A percentile compares a stretch with the other conserved stretches of the same genome.
phyloP scores from a whole-genome alignment of 202 grass and related monocot genomes.

The Panicum hallii region DNA sequence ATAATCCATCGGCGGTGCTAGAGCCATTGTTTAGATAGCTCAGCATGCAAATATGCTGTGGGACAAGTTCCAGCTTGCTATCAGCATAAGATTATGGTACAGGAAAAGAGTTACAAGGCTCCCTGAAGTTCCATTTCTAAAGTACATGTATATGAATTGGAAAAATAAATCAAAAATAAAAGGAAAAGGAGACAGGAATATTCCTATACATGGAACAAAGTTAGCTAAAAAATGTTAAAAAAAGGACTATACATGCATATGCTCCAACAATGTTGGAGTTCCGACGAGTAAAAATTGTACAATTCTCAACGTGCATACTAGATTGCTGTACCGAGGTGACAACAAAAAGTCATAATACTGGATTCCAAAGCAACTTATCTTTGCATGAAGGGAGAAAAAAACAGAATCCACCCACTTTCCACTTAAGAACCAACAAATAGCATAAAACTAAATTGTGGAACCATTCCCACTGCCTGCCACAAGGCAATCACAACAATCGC shows the following conservation, averaged over 20 bases:
- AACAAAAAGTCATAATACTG: not conserved
- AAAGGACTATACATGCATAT: not conserved
- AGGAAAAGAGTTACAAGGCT: not conserved
- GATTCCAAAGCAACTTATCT: not conserved
- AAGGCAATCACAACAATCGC: not conserved
- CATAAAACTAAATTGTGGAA: not conserved
- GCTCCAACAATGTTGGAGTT: constrained; percentile 31
- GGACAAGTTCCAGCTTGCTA: constrained; percentile 33
- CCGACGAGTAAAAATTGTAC: not conserved
- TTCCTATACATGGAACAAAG: constrained; percentile 17
- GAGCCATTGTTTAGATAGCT: constrained; percentile 55
- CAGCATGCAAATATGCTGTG: constrained; percentile 44
- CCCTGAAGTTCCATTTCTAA: not conserved
- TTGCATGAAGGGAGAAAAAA: not conserved
- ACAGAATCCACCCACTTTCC: not conserved
- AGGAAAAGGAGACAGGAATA: not conserved
- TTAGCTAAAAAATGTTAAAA: not conserved
- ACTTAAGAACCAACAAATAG: not conserved
- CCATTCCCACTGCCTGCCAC: not conserved
- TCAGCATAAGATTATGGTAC: constrained; percentile 36
- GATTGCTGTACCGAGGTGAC: not conserved
- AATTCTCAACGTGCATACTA: not conserved
- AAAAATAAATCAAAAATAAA: not conserved
- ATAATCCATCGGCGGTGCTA: constrained; percentile 49
- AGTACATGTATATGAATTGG: not conserved